Base-by-base conservation (phyloP, 2,329 filamentous ascomycete genomes). In the Stemphylium beticola region DNA sequence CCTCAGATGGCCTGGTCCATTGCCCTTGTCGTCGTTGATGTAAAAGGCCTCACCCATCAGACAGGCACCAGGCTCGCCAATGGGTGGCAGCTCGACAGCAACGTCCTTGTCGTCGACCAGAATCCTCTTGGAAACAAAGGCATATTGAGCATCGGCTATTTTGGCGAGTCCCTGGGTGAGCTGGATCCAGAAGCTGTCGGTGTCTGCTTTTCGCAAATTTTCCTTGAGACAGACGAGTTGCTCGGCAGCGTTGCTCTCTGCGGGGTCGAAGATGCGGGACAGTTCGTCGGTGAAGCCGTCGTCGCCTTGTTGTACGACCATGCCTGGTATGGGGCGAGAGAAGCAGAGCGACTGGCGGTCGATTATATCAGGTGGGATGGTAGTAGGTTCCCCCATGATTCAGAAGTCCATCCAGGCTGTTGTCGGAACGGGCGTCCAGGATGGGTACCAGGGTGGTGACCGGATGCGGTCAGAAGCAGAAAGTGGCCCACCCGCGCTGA, bases 11-110 rank as follows among this genome's bases (percentile, higher is more conserved):
- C 81, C 77, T 17, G 66, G 66, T 12, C 66, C 57, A 33, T 81
- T 79, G 46, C 80, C 79, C 44, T 79, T 77, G 24, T 83, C 86
- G 62, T 87, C 83, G 64, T 87, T 85, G 74, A 87, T 83, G 68
- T 89, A 89, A 60, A 88, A 85, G 12, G 84, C 87, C 8, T 86
- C 81, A 15, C 85, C 86, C 78, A 89, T 83, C 24, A 89, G 74
- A 68, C 85, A 87, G 3, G 85, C 83, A 26, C 85, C 85, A 34
- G 81, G 81, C 66, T 86, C 84, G 18, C 84, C 85, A 39, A 86
- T 76, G 18, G 83, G 82, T 22, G 83, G 83, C 78, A 87, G 84
- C 64, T 87, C 84, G 20, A 87, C 80, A 8, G 83, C 81, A 12
- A 80, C 74, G 55, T 84, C 75, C 55, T 84, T 78, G 55, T 88